Evolutionary conservation across 73 alveolate genomes (phyloP).

Genomic region (Diophrys sp.): DNA sequence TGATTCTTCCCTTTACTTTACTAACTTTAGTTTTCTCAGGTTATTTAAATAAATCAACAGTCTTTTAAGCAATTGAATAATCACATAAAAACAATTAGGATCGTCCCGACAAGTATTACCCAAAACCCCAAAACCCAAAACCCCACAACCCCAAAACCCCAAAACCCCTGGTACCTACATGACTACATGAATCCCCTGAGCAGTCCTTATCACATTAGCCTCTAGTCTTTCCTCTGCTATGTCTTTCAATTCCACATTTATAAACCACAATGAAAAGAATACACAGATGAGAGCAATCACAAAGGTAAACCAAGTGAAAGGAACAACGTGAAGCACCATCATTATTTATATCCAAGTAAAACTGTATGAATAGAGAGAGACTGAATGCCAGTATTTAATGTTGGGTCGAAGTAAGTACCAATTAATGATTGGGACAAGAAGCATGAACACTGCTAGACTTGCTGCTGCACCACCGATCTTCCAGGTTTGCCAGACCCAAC

Average conservation of each 20-base stretch:
- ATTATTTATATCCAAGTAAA: background rate
- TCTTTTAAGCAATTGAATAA: too few species aligned
- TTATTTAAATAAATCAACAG: too few species aligned
- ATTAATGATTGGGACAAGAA: background rate
- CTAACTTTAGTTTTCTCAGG: too few species aligned
- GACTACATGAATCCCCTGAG: background rate
- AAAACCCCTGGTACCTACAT: too few species aligned
- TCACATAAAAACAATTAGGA: too few species aligned
- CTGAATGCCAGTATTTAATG: background rate
- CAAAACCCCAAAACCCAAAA: too few species aligned
- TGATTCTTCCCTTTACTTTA: too few species aligned
- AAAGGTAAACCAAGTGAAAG: background rate
- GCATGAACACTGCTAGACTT: background rate
- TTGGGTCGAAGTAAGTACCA: background rate
- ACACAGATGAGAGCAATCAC: background rate
- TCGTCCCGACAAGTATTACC: too few species aligned
- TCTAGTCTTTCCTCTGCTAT: background rate
- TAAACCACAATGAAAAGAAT: background rate
- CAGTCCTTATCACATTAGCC: background rate
- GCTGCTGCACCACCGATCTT: background rate
- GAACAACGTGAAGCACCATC: background rate
- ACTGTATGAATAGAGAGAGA: background rate
- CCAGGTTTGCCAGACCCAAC: background rate
- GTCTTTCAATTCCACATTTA: background rate
- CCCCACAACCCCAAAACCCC: too few species aligned